Evolutionary conservation across 257 asterid species (phyloP).

Genomic region (Agastache rugosa): DNA sequence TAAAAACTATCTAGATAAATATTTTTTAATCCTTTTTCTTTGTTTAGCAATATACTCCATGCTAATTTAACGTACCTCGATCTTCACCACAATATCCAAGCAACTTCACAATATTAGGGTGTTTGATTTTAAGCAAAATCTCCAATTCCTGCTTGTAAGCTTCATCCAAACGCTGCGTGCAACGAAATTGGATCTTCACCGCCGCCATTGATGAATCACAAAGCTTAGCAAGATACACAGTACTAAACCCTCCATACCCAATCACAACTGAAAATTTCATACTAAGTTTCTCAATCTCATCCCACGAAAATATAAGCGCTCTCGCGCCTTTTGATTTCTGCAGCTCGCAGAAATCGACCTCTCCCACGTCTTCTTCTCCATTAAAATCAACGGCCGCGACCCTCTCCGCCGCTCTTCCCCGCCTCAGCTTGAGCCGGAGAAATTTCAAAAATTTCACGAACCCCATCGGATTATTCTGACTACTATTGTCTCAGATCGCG

Average conservation of each 20-base stretch:
- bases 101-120: slow-evolving; percentile 61
- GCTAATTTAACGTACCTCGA: slow-evolving; percentile 43
- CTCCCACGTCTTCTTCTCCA: neutral
- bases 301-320: slow-evolving; percentile 33
- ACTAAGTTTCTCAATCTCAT: slow-evolving; percentile 46
- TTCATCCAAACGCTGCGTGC: slow-evolving; percentile 59
- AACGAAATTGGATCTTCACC: slow-evolving; percentile 52
- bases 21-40: too few relatives aligned
- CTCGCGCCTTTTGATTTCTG: neutral
- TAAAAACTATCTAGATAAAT: too few relatives aligned
- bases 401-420: slow-evolving; percentile 33
- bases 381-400: neutral
- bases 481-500: neutral
- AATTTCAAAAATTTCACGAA: slow-evolving; percentile 37
- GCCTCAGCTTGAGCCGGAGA: slow-evolving; percentile 32
- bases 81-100: slow-evolving; percentile 58
- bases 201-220: slow-evolving; percentile 53
- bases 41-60: neutral
- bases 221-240: slow-evolving; percentile 62
- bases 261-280: slow-evolving; percentile 52
- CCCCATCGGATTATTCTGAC: slow-evolving; percentile 12
- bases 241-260: slow-evolving; percentile 77
- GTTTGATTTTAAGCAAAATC: slow-evolving; percentile 52
- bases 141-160: slow-evolving; percentile 61
- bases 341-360: neutral